Percentiles rank a stretch among this genome's conserved stretches.
Evolutionary conservation across 495 filamentous ascomycete genomes (phyloP).

Genomic region (Astrothelium macrocarpum): DNA sequence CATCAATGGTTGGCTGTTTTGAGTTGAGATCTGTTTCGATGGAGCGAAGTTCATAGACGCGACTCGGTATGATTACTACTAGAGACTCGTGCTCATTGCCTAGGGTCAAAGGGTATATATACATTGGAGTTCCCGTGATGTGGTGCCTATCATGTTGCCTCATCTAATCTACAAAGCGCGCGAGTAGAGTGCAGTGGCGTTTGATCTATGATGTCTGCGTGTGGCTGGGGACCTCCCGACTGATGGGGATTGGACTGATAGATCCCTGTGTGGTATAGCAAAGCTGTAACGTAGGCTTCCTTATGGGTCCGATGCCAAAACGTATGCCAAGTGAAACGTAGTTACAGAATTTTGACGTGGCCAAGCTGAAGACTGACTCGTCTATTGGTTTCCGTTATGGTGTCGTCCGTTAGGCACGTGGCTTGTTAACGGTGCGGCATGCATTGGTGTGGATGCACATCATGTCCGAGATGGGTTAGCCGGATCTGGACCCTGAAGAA

Average conservation of each 20-base stretch:
- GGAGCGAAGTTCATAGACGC: background rate
- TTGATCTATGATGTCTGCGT: background rate
- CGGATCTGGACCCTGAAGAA: background rate
- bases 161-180: background rate
- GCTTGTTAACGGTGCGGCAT: background rate
- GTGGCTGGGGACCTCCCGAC: too few relatives aligned
- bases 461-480: background rate
- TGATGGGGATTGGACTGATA: too few relatives aligned
- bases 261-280: too few relatives aligned
- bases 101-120: background rate
- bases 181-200: background rate
- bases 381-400: too few relatives aligned
- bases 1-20: slow-evolving; percentile 1
- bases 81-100: slow-evolving; percentile 2
- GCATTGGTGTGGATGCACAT: background rate
- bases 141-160: background rate
- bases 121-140: background rate
- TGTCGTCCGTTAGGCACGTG: too few relatives aligned
- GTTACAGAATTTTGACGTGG: too few relatives aligned
- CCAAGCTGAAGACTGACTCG: too few relatives aligned
- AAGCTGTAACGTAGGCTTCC: too few relatives aligned
- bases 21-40: background rate
- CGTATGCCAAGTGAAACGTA: too few relatives aligned
- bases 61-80: background rate
- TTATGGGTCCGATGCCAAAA: too few relatives aligned